Evolutionary conservation across 495 filamentous ascomycete genomes (phyloP).

Genomic region (Cetradonia linearis): DNA sequence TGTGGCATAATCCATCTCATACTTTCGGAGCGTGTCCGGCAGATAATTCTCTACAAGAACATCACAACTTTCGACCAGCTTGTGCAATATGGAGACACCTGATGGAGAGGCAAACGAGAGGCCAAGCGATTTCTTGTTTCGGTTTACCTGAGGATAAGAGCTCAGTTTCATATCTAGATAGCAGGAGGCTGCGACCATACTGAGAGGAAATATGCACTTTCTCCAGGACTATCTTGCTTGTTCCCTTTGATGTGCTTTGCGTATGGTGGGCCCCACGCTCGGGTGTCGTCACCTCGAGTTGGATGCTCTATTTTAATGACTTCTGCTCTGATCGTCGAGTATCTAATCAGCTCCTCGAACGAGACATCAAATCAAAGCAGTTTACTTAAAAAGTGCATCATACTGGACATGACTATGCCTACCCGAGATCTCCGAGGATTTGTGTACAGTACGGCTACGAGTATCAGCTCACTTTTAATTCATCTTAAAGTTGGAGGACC

Average conservation of each 20-base stretch:
- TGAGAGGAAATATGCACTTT: slow-evolving; percentile 88
- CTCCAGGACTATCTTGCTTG: slow-evolving; percentile 61
- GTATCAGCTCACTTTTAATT: slow-evolving; percentile 7
- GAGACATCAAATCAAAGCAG: not conserved
- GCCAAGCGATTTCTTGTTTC: slow-evolving; percentile 91
- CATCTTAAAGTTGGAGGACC: not conserved
- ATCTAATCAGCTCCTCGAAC: slow-evolving; percentile 10
- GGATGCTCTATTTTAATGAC: slow-evolving; percentile 97
- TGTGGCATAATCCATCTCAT: slow-evolving; percentile 74
- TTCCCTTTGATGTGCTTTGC: slow-evolving; percentile 56
- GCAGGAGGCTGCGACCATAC: slow-evolving; percentile 39
- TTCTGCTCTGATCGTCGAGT: slow-evolving; percentile 55
- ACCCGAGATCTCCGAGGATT: slow-evolving; percentile 94
- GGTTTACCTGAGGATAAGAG: slow-evolving; percentile 55
- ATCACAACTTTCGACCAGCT: slow-evolving; percentile 73
- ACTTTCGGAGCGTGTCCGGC: slow-evolving; percentile 83
- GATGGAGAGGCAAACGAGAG: slow-evolving; percentile 78
- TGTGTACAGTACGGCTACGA: slow-evolving; percentile 91
- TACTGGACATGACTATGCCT: slow-evolving; percentile 30
- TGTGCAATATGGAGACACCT: slow-evolving; percentile 77
- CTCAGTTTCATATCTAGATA: not conserved
- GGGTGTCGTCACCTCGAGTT: slow-evolving; percentile 79
- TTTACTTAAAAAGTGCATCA: slow-evolving; percentile 3
- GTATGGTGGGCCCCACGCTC: slow-evolving; percentile 94
- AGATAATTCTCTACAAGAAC: slow-evolving; percentile 96